Evolutionary conservation across 202 grass and related monocot genomes (phyloP), one percentile per base, ranked within the genome.

Genomic region (Schoenoplectus triqueter): DNA sequence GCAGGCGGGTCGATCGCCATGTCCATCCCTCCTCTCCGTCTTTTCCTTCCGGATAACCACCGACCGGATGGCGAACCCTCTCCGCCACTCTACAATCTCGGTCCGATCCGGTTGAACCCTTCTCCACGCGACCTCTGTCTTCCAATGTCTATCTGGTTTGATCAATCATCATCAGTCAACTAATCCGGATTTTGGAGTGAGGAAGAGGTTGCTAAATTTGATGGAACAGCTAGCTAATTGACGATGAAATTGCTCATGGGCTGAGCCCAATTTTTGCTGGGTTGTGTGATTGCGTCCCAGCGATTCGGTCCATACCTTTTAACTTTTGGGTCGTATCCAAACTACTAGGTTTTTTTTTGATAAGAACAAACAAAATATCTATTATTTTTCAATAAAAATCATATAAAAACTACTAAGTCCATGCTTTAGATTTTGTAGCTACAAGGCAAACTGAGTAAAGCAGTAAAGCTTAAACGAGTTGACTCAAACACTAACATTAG

Each of bases 1-100:
- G 89, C 56, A 50, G 84, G 95, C 49, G 86, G 89, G 88, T 99
- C 93, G 59, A 99, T 95, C 62, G 85, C 90, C 93, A 96, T 95
- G 46, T 96, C 96, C 93, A 97, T 94, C n/a, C 79, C 70, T 84
- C 59, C 44, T 19, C 66, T 84, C 8, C 48, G 44, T 77, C 69
- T 74, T 68, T 86, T 11, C 18, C 73, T 48, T 19, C 15, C 6
- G 45, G 15, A 70, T 3, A 19, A 72, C 3, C 15, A 45, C 1
- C 47, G 62, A 64, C 8, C 64, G 22, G 21, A 41, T 3, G 9
- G 21, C 22, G 64, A 40, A 39, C 22, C 9, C n/a, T 22, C 19
- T 74, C 18, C 19, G 19, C 8, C 69, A 9, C 45, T 21, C 3
- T 48, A 19, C 47, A 73, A 73, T 49, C n/a, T 73, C 46, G 17